These are phyloP conservation scores for Gaeumannomyces sp. DNA, from an alignment of 2,329 filamentous ascomycete species.

Conservation along the genomic window DNA sequence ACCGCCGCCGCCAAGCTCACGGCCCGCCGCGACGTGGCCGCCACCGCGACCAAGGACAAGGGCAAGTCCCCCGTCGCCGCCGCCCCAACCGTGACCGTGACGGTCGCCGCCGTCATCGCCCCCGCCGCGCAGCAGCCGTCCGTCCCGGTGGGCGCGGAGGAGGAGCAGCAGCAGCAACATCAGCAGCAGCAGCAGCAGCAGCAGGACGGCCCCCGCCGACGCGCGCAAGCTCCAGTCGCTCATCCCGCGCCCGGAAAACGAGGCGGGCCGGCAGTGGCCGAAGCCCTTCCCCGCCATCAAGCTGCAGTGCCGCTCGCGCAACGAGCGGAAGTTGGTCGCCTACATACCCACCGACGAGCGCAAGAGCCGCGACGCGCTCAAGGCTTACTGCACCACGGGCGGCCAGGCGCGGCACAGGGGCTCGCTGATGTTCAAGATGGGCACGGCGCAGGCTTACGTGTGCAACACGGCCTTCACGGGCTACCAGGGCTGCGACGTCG, in stretches of 20 bases:
- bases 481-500: not conserved
- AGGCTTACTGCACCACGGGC: not conserved
- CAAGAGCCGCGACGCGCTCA: not conserved
- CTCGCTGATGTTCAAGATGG: not conserved
- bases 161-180: too few species aligned
- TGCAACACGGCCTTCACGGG: not conserved
- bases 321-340: not conserved
- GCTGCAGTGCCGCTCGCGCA: not conserved
- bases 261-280: not conserved
- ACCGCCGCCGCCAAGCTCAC: too few species aligned
- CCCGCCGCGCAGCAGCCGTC: too few species aligned
- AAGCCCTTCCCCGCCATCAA: not conserved
- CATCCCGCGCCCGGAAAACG: not conserved
- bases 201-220: not conserved
- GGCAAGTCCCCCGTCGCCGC: too few species aligned
- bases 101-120: not conserved
- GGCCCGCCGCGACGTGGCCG: too few species aligned
- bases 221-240: not conserved
- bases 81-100: not conserved
- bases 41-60: too few species aligned
- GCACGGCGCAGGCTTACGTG: not conserved
- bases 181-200: too few species aligned
- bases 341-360: not conserved
- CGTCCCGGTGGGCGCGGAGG: too few species aligned
- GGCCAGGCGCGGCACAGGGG: not conserved